Evolutionary conservation across 257 asterid genomes (phyloP), one percentile per base, ranked within the genome.

Genomic region (Pogostemon cablin): DNA sequence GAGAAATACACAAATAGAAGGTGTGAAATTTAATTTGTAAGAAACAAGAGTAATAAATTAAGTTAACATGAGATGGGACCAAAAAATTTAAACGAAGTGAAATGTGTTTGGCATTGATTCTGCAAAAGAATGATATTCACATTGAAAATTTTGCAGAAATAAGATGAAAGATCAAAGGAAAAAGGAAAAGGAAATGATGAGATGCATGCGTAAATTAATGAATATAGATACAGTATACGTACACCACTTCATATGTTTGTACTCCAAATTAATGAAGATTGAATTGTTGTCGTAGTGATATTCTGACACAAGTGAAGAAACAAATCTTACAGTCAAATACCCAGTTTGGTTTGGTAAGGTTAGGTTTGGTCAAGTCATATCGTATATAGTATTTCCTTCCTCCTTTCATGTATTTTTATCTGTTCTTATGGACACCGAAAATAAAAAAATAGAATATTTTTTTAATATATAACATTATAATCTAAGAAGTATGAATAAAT

Each of bases 291-390:
- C 17, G 17, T 15, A 15, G 17, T 71, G 50, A 59, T 59, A n/a
- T 63, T 71, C 67, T 71, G 75, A 71, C 75, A 38, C 42, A 46
- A 46, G 3, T 11, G 41, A 2, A 34, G 17, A 34, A 57, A 3
- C 50, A 58, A 15, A 71, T 70, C 40, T 55, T 43, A 43, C 40
- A 4, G 9, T 34, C 9, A 54, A 68, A 68, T 40, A 17, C 42
- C 10, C 49, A 3, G 63, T 52, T 6, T 15, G 17, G 17, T 15
- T 15, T 15, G 17, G 17, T 15, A 15, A 15, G 17, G 17, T 15
- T 15, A 32, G 56, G 56, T 50, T 50, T 4, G 57, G 57, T 50
- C 57, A 50, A 50, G 57, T 50, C 57, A 50, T 9, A 46, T n/a
- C n/a, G 11, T 47, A 47, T 11, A 48, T 48, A 11, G 17, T 15